Conservation (phyloP, 164 flowering plant species). For the Nymphaea colorata region DNA sequence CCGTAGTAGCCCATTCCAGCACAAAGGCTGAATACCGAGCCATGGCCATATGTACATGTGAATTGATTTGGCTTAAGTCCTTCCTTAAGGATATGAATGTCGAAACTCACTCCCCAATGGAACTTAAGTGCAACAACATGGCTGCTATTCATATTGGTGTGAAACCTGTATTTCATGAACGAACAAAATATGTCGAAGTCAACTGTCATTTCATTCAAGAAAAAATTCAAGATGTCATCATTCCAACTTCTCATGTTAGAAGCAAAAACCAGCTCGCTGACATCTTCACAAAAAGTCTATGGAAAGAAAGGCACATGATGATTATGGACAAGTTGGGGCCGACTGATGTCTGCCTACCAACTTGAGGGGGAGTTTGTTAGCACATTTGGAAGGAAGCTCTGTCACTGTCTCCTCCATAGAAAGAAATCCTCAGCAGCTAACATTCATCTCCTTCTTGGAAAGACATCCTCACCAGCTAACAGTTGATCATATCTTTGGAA, state of each 20-base stretch:
- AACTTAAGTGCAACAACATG: neutral
- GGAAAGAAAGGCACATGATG: no score
- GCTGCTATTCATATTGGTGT: neutral
- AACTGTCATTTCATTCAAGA: neutral
- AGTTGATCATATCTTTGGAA: no score
- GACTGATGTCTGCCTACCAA: no score
- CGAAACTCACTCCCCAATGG: neutral
- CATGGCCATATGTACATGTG: slow-evolving; percentile 1
- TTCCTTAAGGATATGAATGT: neutral
- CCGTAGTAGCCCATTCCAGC: neutral
- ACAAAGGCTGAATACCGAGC: neutral
- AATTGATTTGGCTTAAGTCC: neutral
- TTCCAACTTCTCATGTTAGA: neutral
- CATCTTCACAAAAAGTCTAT: neutral
- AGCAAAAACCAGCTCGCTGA: neutral
- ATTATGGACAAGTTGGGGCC: no score
- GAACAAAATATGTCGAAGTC: neutral
- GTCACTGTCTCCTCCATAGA: no score
- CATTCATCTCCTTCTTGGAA: no score
- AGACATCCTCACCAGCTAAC: no score
- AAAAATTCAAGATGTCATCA: neutral
- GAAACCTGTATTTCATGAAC: neutral
- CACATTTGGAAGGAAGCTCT: no score
- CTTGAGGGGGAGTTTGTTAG: no score
- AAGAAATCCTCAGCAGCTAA: no score